These are phyloP conservation scores for Ceratobasidium sp. DNA, from an alignment of 1,284 basidiomycete genomes.

Conservation along the genomic window DNA sequence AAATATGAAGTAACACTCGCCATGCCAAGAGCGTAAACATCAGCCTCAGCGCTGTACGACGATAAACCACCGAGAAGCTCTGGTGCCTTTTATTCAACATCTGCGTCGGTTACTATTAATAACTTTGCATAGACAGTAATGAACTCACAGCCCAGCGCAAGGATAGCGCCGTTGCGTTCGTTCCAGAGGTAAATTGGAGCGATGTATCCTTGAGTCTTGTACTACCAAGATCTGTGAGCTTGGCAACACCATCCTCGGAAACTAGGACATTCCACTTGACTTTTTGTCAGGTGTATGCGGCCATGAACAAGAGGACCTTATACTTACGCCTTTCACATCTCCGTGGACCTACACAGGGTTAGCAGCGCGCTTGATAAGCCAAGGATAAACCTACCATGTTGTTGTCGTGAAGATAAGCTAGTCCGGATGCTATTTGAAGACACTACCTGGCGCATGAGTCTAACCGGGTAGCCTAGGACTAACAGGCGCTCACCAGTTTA, in stretches of 20 bases:
- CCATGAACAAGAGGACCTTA: no score
- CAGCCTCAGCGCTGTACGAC: not conserved
- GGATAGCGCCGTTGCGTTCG: not conserved
- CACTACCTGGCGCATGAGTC: not conserved
- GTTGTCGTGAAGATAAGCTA: conserved; percentile 8
- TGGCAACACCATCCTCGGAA: not conserved
- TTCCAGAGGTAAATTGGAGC: not conserved
- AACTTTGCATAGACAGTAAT: not conserved
- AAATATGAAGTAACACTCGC: not conserved
- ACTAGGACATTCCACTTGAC: conserved; percentile 5
- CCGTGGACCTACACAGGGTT: conserved; percentile 9
- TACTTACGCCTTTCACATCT: conserved; percentile 17
- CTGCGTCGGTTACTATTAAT: not conserved
- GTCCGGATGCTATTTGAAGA: not conserved
- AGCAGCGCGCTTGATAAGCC: no score
- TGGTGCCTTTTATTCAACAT: not conserved
- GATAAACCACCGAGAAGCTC: conserved; percentile 4
- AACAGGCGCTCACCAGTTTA: not conserved
- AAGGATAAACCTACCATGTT: not conserved
- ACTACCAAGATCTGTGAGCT: conserved; percentile 14
- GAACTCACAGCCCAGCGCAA: conserved; percentile 6
- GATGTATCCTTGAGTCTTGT: not conserved
- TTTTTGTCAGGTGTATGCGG: not conserved
- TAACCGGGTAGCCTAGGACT: not conserved
- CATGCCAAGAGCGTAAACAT: conserved; percentile 13